Evolutionary conservation across 352 stramenopile species (phyloP).

Genomic region (Nothophytophthora sp.): DNA sequence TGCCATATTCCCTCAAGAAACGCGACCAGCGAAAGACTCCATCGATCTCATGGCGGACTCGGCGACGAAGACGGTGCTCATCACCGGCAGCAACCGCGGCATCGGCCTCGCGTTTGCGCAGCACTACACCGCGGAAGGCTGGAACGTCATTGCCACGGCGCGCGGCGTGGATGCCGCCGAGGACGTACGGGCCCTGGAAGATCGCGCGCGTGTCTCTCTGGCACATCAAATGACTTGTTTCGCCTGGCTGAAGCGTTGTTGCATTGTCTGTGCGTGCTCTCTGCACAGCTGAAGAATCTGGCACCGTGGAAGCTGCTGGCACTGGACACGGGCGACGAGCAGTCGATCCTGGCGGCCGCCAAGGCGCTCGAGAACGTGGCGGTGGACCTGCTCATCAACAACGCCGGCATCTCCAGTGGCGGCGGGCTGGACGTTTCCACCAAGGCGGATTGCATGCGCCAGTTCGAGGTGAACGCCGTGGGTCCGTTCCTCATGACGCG

Average conservation of each 20-base stretch:
- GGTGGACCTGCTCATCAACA: constrained; percentile 80
- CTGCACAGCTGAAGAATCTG: constrained; percentile 23
- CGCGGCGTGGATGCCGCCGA: constrained; percentile 35
- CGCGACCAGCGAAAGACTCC: no score
- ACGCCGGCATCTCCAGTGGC: constrained; percentile 44
- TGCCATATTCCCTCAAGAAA: no score
- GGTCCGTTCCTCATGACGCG: constrained; percentile 66
- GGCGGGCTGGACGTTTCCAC: constrained; percentile 36
- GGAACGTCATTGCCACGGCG: constrained; percentile 49
- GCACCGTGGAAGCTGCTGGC: constrained; percentile 46
- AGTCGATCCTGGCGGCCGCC: constrained; percentile 44
- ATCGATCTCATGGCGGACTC: constrained; percentile 7
- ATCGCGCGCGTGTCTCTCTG: no score
- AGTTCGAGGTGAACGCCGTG: constrained; percentile 80
- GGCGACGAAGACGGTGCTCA: constrained; percentile 39
- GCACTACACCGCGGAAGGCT: constrained; percentile 47
- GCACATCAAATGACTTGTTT: no score
- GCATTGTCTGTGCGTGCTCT: background rate
- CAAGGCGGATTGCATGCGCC: constrained; percentile 56
- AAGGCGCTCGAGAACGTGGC: constrained; percentile 36
- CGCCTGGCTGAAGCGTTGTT: no score
- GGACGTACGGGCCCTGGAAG: constrained; percentile 7
- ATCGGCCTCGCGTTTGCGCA: constrained; percentile 43
- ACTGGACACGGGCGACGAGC: constrained; percentile 55
- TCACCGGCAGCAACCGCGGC: constrained; percentile 53